Conservation (phyloP, 2,329 filamentous ascomycete species). For the Diaporthe citrichinensis region DNA sequence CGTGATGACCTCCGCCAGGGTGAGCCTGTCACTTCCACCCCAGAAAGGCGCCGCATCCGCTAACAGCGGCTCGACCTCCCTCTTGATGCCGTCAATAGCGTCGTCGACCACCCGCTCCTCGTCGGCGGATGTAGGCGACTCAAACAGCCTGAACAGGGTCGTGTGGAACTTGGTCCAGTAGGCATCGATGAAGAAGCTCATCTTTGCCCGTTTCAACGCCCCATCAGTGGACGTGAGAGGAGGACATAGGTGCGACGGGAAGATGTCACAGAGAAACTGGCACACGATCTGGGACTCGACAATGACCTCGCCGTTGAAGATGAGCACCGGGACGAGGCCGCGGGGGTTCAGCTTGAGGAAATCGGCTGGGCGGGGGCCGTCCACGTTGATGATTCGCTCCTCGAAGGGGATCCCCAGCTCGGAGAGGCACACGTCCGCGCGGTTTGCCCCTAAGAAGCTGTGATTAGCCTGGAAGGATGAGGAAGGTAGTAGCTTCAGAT, state of each 20-base stretch:
- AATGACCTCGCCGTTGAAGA: conserved; percentile 76
- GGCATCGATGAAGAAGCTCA: conserved; percentile 78
- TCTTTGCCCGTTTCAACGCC: conserved; percentile 72
- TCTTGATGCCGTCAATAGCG: conserved; percentile 68
- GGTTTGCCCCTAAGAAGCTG: conserved; percentile 69
- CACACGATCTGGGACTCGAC: conserved; percentile 78
- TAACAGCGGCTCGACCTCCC: conserved; percentile 79
- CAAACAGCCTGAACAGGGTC: conserved; percentile 57
- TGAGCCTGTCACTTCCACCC: conserved; percentile 72
- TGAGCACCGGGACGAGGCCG: conserved; percentile 78
- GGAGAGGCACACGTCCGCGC: conserved; percentile 76
- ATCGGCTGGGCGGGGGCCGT: conserved; percentile 74
- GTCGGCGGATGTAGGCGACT: conserved; percentile 61
- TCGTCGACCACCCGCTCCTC: conserved; percentile 61
- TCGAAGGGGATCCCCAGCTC: conserved; percentile 75
- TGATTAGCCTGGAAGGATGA: neutral
- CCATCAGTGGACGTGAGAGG: conserved; percentile 60
- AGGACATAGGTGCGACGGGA: conserved; percentile 76
- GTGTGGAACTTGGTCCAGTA: conserved; percentile 73
- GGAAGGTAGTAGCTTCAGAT: neutral
- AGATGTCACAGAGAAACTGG: conserved; percentile 76
- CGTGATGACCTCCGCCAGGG: conserved; percentile 75
- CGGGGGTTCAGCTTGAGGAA: conserved; percentile 82
- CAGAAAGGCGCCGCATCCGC: conserved; percentile 69
- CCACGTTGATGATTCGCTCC: conserved; percentile 78